Evolutionary conservation across 257 asterid species (phyloP), one percentile per base, ranked within the genome.

Genomic region (Thymus mandschuricus): DNA sequence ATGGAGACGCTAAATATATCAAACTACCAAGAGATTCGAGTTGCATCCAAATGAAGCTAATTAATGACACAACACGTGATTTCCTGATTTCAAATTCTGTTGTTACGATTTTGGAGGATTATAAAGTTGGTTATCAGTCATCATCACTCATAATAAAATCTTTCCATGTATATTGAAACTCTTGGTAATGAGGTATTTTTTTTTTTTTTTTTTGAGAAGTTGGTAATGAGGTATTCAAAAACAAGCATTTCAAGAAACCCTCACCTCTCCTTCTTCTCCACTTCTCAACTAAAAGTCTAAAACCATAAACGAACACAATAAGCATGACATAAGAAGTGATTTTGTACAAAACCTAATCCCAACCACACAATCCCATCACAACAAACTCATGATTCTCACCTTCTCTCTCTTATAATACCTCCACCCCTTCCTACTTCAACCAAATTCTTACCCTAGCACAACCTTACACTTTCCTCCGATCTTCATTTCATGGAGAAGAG

Each of bases 401-500:
- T 43, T 21, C 63, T 43, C 64, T 1, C 78, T 48, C 69, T 29
- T 76, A 87, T 79, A 82, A 73, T 73, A 63, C 46, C 70, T 55
- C 12, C 3, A 52, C n/a, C n/a, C 41, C 35, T 60, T 50, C 66
- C 73, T 52, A 66, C 66, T 59, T 34, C 69, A 41, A 64, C 50
- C 70, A 66, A 52, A 55, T 65, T 69, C 21, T 75, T 0, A 12
- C 38, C 44, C 38, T 27, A 48, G 15, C 31, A 40, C 58, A 66
- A 44, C 21, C 21, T 21, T 21, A 21, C 21, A 29, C 66, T 15
- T 12, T 31, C n/a, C 46, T 6, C 1, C 1, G 3, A 15, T 64
- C 70, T 13, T 35, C 34, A 10, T 49, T 62, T 62, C 77, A 88
- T 88, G 96, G 98, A 89, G 86, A 83, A 78, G 57, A 76, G 64